Base-by-base conservation (phyloP, 352 stramenopile genomes). In the Globisporangium yorkense region DNA sequence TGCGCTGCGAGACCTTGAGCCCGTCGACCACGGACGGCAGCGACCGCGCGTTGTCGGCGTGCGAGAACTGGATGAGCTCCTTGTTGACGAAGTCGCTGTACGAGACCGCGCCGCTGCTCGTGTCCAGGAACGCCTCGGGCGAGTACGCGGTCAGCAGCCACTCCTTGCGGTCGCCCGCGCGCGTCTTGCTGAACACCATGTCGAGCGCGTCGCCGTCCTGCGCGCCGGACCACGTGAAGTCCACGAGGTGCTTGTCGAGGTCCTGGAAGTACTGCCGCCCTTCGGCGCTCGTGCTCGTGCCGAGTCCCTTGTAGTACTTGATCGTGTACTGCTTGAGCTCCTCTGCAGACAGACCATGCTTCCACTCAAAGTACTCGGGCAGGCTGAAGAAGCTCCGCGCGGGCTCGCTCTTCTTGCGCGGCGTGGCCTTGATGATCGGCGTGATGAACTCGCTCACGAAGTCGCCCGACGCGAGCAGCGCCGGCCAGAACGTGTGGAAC, bases 401-500 rank as follows among this genome's bases (percentile, higher is more conserved):
- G 37, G 87, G 60, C 10, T 87, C 59, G 31, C 65, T 71, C 53
- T 80, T 74, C 31, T 92, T 86, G 37, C 81, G 87, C 33, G 89
- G 70, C 24, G 72, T 88, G 24, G 88, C 95, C 71, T 99, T 99
- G 57, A 99, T 96, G 65, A 99, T 98, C 15, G 97, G 97, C 31
- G 97, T 99, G 71, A 99, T 99, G 71, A 99, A 99, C 61, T 99
- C 96, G 63, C 97, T 92, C 10, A 99, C 74, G 58, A 99, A 99
- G 20, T 89, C 88, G 13, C 88, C 79, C 49, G 95, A 67, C 57
- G 98, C 77, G 39, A 99, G 75, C 58, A 99, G 72, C 10, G 89
- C 93, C 0, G 98, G 98, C 97, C 97, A 99, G 66, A 98, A 99
- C 51, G 96, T 84, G 80, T 99, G 97, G 51, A 99, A 96, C 45